A percentile compares a stretch with the other conserved stretches of the same genome.
Conservation (phyloP, 2,329 filamentous ascomycete species). For the Zopfia rhizophila region DNA sequence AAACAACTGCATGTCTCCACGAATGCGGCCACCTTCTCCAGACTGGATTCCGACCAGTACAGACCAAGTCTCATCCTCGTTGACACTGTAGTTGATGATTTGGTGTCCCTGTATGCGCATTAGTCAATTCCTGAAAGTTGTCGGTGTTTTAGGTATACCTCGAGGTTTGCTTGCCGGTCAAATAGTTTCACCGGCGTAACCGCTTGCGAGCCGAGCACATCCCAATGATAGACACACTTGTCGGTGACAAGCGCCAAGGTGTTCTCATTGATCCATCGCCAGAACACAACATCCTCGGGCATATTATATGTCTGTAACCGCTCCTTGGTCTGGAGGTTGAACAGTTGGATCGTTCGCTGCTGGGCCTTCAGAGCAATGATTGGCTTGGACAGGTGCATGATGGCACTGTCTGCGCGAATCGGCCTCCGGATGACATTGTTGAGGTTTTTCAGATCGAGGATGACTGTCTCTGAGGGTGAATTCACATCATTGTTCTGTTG, state of each 20-base stretch:
- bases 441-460: constrained; percentile 96
- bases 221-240: constrained; percentile 94
- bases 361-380: constrained; percentile 98
- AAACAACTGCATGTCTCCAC: constrained; percentile 96
- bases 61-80: constrained; percentile 97
- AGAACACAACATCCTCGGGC: constrained; percentile 97
- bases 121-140: constrained; percentile 17
- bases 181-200: constrained; percentile 86
- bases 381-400: constrained; percentile 98
- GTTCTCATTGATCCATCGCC: constrained; percentile 97
- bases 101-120: constrained; percentile 76
- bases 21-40: constrained; percentile 90
- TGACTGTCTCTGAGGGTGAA: constrained; percentile 91
- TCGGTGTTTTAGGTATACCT: constrained; percentile 64
- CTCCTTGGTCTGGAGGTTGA: constrained; percentile 90
- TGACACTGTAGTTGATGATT: constrained; percentile 99
- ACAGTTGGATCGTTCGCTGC: constrained; percentile 94
- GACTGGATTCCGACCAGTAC: constrained; percentile 96
- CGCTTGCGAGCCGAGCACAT: constrained; percentile 88
- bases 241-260: constrained; percentile 92
- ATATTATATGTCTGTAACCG: constrained; percentile 97
- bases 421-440: constrained; percentile 94
- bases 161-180: constrained; percentile 90
- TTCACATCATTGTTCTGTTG: constrained; percentile 85
- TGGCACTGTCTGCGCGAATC: constrained; percentile 99